These are phyloP conservation scores for Akanthomyces dipterigenus DNA, from an alignment of 2,329 filamentous ascomycete species.

Conservation along the genomic window DNA sequence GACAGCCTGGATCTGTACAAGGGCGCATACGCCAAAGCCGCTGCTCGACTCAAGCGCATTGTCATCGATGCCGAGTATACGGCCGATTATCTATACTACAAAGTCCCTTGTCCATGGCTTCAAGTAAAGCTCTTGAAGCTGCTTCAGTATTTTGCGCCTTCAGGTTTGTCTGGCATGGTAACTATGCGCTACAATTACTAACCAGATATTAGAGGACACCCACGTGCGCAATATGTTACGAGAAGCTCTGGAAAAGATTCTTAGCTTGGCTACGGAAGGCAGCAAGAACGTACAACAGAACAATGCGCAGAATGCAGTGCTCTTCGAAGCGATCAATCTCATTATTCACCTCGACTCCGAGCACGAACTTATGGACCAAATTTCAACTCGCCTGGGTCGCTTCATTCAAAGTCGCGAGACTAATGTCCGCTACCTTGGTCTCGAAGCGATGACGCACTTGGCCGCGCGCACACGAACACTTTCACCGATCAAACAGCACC, in stretches of 20 bases:
- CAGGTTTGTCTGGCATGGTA: constrained; percentile 51
- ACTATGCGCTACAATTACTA: constrained; percentile 7
- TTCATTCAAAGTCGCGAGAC: constrained; percentile 97
- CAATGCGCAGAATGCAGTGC: constrained; percentile 94
- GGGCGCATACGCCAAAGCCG: constrained; percentile 89
- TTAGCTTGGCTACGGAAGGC: constrained; percentile 85
- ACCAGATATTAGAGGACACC: constrained; percentile 64
- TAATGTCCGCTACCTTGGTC: constrained; percentile 89
- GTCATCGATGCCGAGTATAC: constrained; percentile 85
- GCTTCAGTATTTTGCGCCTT: constrained; percentile 93
- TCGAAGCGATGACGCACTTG: constrained; percentile 97
- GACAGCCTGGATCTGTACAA: constrained; percentile 93
- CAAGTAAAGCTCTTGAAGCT: constrained; percentile 90
- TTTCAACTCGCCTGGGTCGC: constrained; percentile 81
- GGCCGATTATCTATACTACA: constrained; percentile 94
- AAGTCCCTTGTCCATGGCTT: constrained; percentile 98
- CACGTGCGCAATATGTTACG: constrained; percentile 88
- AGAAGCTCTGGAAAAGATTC: constrained; percentile 81
- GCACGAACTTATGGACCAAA: constrained; percentile 89
- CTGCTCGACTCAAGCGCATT: constrained; percentile 80
- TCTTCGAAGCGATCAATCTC: constrained; percentile 97
- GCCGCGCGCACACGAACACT: constrained; percentile 89
- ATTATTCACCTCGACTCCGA: constrained; percentile 97
- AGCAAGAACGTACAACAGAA: constrained; percentile 99
- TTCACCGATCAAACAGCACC: constrained; percentile 96